These are phyloP conservation scores for Vanilla planifolia DNA, from an alignment of 106 monocot species.

Conservation along the genomic window DNA sequence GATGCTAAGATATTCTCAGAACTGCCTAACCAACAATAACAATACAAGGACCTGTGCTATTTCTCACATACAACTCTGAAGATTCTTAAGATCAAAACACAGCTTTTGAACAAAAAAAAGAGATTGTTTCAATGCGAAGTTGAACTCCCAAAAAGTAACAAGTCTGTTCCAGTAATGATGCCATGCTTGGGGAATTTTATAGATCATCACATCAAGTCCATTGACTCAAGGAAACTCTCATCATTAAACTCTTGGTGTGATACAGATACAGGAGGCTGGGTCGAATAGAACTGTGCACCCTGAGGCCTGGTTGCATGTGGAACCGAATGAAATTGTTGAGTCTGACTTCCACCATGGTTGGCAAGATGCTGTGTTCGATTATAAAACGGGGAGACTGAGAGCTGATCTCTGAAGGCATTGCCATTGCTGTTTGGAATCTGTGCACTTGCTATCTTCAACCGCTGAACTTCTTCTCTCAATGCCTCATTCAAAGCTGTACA, in stretches of 20 bases:
- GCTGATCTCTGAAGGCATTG: conserved; percentile 31
- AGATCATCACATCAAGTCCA: conserved; percentile 68
- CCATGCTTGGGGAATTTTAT: no score
- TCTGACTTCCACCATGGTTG: conserved; percentile 11
- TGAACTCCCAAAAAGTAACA: no score
- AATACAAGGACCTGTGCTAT: no score
- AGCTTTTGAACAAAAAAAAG: no score
- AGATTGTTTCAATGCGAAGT: no score
- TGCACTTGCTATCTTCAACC: conserved; percentile 74
- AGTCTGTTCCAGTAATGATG: no score
- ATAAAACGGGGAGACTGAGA: conserved; percentile 18
- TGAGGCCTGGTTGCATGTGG: not conserved
- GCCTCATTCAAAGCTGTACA: conserved; percentile 76
- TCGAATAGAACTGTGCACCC: not conserved
- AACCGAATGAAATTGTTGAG: conserved; percentile 32
- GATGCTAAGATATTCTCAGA: no score
- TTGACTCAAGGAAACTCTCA: conserved; percentile 41
- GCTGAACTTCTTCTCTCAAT: conserved; percentile 79
- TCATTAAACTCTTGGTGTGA: conserved; percentile 22
- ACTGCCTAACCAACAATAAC: no score
- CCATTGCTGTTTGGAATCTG: conserved; percentile 51
- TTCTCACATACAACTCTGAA: no score
- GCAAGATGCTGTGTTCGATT: conserved; percentile 29
- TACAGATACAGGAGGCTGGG: not conserved
- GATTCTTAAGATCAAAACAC: no score